Conservation (phyloP, 805 yeast genomes). For the Naumovozyma baii region DNA sequence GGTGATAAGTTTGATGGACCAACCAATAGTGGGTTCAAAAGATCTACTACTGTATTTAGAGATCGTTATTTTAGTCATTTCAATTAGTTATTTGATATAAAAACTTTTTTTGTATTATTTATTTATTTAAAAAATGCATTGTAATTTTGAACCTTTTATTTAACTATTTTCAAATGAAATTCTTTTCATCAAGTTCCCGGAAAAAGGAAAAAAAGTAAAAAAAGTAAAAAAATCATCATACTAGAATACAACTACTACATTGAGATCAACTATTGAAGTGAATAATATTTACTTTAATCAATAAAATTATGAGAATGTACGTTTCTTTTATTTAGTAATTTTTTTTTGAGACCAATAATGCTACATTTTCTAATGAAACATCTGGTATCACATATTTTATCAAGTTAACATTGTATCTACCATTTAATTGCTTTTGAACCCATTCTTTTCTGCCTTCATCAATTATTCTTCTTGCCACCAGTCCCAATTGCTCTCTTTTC, state of each 20-base stretch:
- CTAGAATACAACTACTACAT: too few relatives aligned
- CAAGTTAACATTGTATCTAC: conserved; percentile 36
- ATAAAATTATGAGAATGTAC: too few relatives aligned
- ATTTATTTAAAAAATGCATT: too few relatives aligned
- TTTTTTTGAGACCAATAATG: conserved; percentile 32
- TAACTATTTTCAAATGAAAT: too few relatives aligned
- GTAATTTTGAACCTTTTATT: too few relatives aligned
- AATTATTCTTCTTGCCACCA: conserved; percentile 57
- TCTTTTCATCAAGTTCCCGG: too few relatives aligned
- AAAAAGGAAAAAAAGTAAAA: too few relatives aligned
- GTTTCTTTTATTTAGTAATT: conserved; percentile 8
- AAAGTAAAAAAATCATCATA: too few relatives aligned
- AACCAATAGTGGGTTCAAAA: conserved; percentile 35
- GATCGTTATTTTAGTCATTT: conserved; percentile 70
- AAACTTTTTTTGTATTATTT: too few relatives aligned
- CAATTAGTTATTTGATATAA: conserved; percentile 28
- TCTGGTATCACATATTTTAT: conserved; percentile 48
- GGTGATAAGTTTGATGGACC: conserved; percentile 45
- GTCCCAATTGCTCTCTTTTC: conserved; percentile 53
- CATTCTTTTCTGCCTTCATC: conserved; percentile 53
- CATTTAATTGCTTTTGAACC: conserved; percentile 35
- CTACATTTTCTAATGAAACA: conserved; percentile 63
- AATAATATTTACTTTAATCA: too few relatives aligned
- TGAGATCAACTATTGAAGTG: too few relatives aligned
- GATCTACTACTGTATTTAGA: conserved; percentile 52